Evolutionary conservation across 352 stramenopile genomes (phyloP), one percentile per base, ranked within the genome.

Genomic region (Globisporangium nunn): DNA sequence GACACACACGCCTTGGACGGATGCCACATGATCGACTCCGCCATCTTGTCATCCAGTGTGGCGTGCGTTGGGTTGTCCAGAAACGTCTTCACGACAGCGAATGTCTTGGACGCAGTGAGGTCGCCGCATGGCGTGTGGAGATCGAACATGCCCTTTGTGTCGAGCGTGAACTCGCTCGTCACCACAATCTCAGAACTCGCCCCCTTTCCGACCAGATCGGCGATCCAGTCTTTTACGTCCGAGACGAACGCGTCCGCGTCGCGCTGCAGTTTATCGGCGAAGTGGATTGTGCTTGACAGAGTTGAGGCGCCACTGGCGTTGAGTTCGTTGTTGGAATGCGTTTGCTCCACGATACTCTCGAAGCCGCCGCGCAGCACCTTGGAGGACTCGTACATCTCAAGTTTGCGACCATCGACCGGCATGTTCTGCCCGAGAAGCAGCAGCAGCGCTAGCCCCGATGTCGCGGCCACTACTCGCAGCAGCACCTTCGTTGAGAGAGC

Each of bases 91-190:
- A 73, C 18, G 23, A 67, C 52, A 5, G 33, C 18, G 40, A 73
- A 73, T 18, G 54, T 53, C 18, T 73, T 60, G 52, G 64, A 46
- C 2, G 66, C 54, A 17, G 67, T 61, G 17, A 73, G 52, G 8
- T 55, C 41, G 5, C 62, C 66, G 41, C 66, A 73, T 0, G 59
- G 66, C 7, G 33, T 50, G 10, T 48, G 23, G 1, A 52, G 15
- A 14, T 69, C 58, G 5, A 67, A 52, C 4, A 52, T 28, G 30
- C 65, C 61, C 39, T 52, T 69, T 1, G 50, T 56, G 6, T 56
- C 45, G n/a, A 69, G 31, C 43, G 65, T 61, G 33, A 72, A 72
- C 14, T 59, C 47, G 39, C 43, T 61, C 10, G 52, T 41, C 7
- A 68, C 37, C 3, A 60, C 14, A 2, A 71, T 31, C 5, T 54